Evolutionary conservation across 176 grass and related monocot genomes (phyloP).

Genomic region (Urochloa ruziziensis): DNA sequence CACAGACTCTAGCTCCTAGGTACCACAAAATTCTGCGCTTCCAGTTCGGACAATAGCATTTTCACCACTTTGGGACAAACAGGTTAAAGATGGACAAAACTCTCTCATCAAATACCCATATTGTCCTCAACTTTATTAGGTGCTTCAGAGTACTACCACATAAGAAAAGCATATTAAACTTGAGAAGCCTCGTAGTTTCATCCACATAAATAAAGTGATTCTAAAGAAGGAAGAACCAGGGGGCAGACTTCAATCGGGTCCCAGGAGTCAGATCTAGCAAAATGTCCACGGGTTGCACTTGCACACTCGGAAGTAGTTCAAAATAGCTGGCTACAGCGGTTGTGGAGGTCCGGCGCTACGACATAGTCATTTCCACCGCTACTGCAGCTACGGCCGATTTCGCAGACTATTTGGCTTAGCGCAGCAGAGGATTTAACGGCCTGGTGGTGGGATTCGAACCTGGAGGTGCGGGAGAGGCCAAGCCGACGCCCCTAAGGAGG

Average conservation of each 20-base stretch:
- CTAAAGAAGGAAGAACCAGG: not conserved
- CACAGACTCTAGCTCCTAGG: not conserved
- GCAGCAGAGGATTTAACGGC: no score
- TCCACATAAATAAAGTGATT: not conserved
- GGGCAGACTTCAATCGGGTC: not conserved
- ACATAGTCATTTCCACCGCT: no score
- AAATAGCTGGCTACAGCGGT: no score
- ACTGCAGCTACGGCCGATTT: no score
- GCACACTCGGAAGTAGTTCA: no score
- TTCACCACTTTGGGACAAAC: not conserved
- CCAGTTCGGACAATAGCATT: not conserved
- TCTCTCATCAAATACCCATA: not conserved
- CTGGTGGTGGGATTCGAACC: no score
- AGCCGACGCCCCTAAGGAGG: no score
- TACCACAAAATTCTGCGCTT: not conserved
- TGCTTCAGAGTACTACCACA: not conserved
- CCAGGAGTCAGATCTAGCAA: not conserved
- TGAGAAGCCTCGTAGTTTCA: not conserved
- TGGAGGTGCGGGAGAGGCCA: no score
- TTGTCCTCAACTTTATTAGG: not conserved
- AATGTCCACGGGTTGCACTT: not conserved
- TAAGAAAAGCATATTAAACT: not conserved
- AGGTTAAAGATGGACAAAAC: not conserved
- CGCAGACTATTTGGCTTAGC: no score
- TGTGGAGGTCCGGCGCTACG: no score